These are phyloP conservation scores for Leucoagaricus sp. DNA, from an alignment of 1,284 basidiomycete genomes.

Conservation along the genomic window DNA sequence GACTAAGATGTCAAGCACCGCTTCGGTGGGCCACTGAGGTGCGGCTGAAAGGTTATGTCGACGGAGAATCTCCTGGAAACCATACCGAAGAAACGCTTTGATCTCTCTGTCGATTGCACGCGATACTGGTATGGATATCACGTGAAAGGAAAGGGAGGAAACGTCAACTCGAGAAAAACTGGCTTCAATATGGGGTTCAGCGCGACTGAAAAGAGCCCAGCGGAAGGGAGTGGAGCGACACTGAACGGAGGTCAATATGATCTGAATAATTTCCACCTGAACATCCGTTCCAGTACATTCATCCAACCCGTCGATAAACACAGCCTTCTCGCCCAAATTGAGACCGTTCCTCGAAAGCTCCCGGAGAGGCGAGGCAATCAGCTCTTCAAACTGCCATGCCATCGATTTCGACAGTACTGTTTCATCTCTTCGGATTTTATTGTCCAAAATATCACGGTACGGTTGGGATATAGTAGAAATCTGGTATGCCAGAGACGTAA, in stretches of 20 bases:
- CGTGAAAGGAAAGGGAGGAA: no score
- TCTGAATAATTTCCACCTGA: background rate
- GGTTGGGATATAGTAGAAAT: background rate
- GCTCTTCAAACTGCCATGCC: background rate
- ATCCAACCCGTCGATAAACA: constrained; percentile 15
- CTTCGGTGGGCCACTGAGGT: constrained; percentile 4
- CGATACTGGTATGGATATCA: no score
- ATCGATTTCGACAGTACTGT: background rate
- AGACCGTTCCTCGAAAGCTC: background rate
- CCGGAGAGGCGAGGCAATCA: background rate
- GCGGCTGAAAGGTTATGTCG: background rate
- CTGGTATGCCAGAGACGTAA: constrained; percentile 5
- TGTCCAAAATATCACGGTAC: background rate
- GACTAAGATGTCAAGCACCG: background rate
- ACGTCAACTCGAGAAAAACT: no score
- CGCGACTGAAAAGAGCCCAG: constrained; percentile 2
- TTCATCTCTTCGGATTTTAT: background rate
- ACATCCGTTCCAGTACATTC: constrained; percentile 4
- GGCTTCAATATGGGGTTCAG: constrained; percentile 1
- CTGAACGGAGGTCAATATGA: background rate
- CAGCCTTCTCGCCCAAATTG: background rate
- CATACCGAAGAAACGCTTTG: background rate
- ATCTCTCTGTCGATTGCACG: constrained; percentile 5
- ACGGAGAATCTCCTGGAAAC: constrained; percentile 1
- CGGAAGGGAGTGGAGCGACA: background rate